Percentiles rank a stretch among this genome's conserved stretches.
These are phyloP conservation scores for Kazachstania viticola DNA, from an alignment of 805 yeast species.

Conservation along the genomic window DNA sequence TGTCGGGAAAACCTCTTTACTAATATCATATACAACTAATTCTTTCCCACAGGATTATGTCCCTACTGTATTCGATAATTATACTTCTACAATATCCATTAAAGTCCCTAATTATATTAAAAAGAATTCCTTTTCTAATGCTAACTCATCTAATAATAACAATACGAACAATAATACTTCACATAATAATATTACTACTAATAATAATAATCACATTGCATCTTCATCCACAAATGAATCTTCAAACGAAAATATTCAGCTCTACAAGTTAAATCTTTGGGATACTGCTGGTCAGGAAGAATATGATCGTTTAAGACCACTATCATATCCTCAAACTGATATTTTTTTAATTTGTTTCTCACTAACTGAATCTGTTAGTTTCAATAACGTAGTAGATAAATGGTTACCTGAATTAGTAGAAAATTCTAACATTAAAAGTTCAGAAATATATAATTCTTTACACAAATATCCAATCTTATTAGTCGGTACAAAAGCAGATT, in stretches of 20 bases:
- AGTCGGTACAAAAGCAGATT: constrained; percentile 83
- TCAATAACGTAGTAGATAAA: constrained; percentile 67
- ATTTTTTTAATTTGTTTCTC: constrained; percentile 81
- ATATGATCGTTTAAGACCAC: constrained; percentile 79
- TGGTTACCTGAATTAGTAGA: constrained; percentile 83
- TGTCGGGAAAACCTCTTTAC: constrained; percentile 84
- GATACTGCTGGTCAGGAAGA: constrained; percentile 95
- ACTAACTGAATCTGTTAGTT: constrained; percentile 68
- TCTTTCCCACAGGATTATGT: constrained; percentile 89
- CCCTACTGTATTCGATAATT: constrained; percentile 90
- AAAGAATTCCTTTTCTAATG: constrained; percentile 5
- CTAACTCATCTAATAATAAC: neutral
- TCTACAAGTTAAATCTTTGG: constrained; percentile 81
- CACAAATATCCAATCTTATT: constrained; percentile 40
- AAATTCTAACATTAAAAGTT: constrained; percentile 52
- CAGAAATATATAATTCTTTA: constrained; percentile 9
- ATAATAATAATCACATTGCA: no score
- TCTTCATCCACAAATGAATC: neutral
- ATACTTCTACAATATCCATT: constrained; percentile 65
- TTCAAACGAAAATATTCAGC: constrained; percentile 30
- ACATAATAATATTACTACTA: neutral
- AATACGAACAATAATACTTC: neutral
- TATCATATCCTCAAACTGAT: constrained; percentile 87
- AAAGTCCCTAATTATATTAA: no score
- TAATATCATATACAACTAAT: constrained; percentile 82